Evolutionary conservation across 257 asterid species (phyloP).

Genomic region (Salvia splendens): DNA sequence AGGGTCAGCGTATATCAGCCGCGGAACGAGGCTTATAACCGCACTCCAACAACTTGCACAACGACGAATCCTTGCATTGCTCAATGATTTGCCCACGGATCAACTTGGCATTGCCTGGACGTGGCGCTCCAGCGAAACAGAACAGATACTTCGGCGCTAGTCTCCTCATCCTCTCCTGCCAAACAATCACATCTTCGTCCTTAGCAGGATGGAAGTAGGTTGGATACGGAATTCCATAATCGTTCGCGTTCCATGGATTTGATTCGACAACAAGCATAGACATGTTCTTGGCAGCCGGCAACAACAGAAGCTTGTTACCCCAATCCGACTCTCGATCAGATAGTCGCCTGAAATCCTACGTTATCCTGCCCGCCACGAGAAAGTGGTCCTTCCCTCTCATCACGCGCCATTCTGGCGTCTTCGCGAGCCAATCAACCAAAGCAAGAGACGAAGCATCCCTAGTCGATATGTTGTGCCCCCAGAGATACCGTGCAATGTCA

Average conservation of each 20-base stretch:
- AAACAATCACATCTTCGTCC: slow-evolving; percentile 58
- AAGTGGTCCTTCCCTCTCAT: slow-evolving; percentile 95
- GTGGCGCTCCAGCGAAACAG: slow-evolving; percentile 91
- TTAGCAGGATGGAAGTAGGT: slow-evolving; percentile 81
- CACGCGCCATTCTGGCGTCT: slow-evolving; percentile 72
- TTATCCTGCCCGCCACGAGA: slow-evolving; percentile 86
- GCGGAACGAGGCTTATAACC: slow-evolving; percentile 73
- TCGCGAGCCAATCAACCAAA: slow-evolving; percentile 70
- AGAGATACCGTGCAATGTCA: slow-evolving; percentile 74
- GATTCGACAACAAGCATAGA: slow-evolving; percentile 88
- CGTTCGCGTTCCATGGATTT: slow-evolving; percentile 82
- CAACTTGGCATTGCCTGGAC: slow-evolving; percentile 68
- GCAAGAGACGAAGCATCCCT: slow-evolving; percentile 83
- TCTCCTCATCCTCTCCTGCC: slow-evolving; percentile 83
- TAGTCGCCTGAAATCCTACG: slow-evolving; percentile 85
- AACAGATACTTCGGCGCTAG: slow-evolving; percentile 61
- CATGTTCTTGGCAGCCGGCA: slow-evolving; percentile 83
- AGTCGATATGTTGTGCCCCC: slow-evolving; percentile 69
- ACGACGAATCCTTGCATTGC: slow-evolving; percentile 65
- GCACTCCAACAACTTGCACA: slow-evolving; percentile 64
- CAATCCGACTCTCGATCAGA: slow-evolving; percentile 61
- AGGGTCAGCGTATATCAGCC: slow-evolving; percentile 70
- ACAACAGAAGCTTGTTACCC: slow-evolving; percentile 81
- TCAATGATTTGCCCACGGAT: slow-evolving; percentile 71
- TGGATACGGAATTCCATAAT: slow-evolving; percentile 83